A percentile compares a stretch with the other conserved stretches of the same genome.
Conservation (phyloP, 805 yeast species). For the Schwanniomyces polymorphus region DNA sequence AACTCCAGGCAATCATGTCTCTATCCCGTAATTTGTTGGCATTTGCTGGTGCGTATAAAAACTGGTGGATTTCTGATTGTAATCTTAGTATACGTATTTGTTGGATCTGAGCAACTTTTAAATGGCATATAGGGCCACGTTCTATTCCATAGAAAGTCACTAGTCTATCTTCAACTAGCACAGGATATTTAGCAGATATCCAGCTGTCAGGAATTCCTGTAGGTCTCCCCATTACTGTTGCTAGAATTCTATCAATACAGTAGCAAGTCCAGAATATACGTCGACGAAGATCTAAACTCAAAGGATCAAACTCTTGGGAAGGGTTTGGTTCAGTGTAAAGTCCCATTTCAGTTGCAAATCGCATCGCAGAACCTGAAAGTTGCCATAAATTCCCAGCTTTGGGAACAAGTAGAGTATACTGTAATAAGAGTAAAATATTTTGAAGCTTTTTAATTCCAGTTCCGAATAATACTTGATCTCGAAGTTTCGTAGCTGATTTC, state of each 20-base stretch:
- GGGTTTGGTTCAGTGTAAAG: conserved; percentile 10
- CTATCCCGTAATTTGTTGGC: background rate
- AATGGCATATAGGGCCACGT: conserved; percentile 8
- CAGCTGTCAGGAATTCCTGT: conserved; percentile 10
- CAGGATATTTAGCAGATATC: conserved; percentile 9
- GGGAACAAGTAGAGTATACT: conserved; percentile 12
- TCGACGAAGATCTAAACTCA: conserved; percentile 8
- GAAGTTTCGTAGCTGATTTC: conserved; percentile 9
- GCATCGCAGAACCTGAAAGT: conserved; percentile 12
- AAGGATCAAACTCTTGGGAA: conserved; percentile 8
- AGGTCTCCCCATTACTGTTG: conserved; percentile 12
- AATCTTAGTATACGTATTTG: conserved; percentile 8
- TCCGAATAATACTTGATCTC: conserved; percentile 3
- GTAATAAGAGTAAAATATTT: conserved; percentile 8
- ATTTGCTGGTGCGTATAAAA: conserved; percentile 6
- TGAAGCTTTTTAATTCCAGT: conserved; percentile 10
- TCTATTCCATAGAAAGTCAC: conserved; percentile 8
- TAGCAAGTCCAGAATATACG: conserved; percentile 13
- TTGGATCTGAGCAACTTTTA: conserved; percentile 11
- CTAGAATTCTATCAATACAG: conserved; percentile 9
- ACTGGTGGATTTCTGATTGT: conserved; percentile 11
- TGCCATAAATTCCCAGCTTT: conserved; percentile 14
- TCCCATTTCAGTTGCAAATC: conserved; percentile 13
- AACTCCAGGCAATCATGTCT: conserved; percentile 9
- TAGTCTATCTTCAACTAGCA: conserved; percentile 9